Conservation (phyloP, 2,329 filamentous ascomycete genomes). For the Sporothrix pseudoabietina region DNA sequence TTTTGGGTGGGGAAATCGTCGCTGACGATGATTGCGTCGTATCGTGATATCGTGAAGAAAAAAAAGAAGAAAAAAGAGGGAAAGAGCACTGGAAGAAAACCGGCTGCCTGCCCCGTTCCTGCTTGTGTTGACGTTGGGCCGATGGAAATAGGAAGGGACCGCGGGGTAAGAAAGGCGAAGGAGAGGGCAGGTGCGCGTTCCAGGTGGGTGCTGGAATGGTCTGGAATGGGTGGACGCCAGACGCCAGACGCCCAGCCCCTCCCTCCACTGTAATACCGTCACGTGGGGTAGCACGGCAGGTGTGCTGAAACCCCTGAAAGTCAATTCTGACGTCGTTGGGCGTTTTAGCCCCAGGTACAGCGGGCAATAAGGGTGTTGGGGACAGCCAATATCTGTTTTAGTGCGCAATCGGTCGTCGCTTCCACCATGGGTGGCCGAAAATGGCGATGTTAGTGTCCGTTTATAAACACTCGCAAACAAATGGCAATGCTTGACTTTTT, state of each 20-base stretch:
- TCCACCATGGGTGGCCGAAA: neutral
- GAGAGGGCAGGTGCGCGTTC: constrained; percentile 11
- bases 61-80: neutral
- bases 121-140: neutral
- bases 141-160: neutral
- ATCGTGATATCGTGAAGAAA: neutral
- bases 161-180: constrained; percentile 5
- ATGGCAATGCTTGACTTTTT: neutral
- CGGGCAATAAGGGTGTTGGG: constrained; percentile 1
- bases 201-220: constrained; percentile 15
- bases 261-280: constrained; percentile 4
- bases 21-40: constrained; percentile 1
- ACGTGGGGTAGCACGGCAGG: constrained; percentile 12
- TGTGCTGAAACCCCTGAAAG: constrained; percentile 19
- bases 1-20: neutral
- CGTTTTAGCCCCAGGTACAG: constrained; percentile 26
- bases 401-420: neutral
- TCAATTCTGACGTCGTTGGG: constrained; percentile 21
- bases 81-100: neutral
- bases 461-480: neutral
- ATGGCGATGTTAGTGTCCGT: neutral
- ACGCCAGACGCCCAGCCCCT: neutral
- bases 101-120: neutral
- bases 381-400: neutral
- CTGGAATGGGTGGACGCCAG: neutral